Base-by-base conservation (phyloP, 805 yeast genomes). In the Geotrichum ghanense region DNA sequence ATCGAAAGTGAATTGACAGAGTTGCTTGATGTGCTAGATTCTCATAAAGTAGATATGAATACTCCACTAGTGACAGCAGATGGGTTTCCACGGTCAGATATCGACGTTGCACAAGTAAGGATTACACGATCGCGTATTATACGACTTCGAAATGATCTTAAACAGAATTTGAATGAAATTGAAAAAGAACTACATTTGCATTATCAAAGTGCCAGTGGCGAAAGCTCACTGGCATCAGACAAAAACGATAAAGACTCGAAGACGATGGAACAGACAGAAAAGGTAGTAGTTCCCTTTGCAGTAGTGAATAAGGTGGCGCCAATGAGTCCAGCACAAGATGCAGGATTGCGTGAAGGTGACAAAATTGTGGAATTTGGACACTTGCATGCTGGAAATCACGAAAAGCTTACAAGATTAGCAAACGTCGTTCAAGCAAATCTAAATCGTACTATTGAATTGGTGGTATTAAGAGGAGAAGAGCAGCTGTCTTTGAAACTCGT, bases 61-160 rank as follows among this genome's bases (percentile, higher is more conserved):
- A 79, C 89, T 1, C 69, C 78, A 0, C 62, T 90, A 48, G 63
- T 84, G 1, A 76, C 82, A 0, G 49, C 56, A 0, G 95, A 90
- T 57, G 96, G 97, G 19, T 90, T 76, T 56, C 98, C 98, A 0
- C 67, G 97, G 40, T 62, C 69, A 16, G 97, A 90, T 57, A 72
- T 90, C 22, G 95, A 90, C 56, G 83, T 90, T 3, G 76, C 87
- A 2, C 74, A 73, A 45, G 55, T 87, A 10, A 67, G 95, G 45
- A 60, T 74, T 7, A 58, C 79, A 1, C 66, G 96, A 49, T 73
- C 78, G 7, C 74, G 73, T 56, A 76, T 89, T 25, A 77, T 83
- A 27, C 68, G 83, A 45, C 66, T 83, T 35, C 69, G 81, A 48
- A 89, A 87, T 56, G 97, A 90, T 62, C 69, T 79, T 51, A 69